Evolutionary conservation across 2,329 filamentous ascomycete genomes (phyloP), one percentile per base, ranked within the genome.

Genomic region (Eutypa lata): DNA sequence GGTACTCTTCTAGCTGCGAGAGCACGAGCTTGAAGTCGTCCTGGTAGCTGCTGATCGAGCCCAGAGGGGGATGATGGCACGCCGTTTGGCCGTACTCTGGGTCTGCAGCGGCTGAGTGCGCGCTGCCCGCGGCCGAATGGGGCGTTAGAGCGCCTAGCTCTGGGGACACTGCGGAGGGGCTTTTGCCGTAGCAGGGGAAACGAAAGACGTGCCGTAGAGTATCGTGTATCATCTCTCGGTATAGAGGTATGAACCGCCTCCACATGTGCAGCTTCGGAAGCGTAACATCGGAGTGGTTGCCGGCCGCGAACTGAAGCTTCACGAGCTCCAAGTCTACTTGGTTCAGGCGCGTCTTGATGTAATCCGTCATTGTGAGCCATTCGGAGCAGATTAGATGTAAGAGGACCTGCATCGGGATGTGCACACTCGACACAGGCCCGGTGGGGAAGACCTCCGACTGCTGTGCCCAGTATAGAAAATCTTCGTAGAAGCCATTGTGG

Each of bases 1-100:
- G 68, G 51, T 63, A 67, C 48, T 68, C 66, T n/a, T 65, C 62
- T 50, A 70, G 57, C 46, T 61, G 59, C 11, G 56, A 55, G 21
- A 62, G 57, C 2, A 62, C 51, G 7, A 60, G 57, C 6, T 35
- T 24, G 42, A 66, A 67, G 46, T 70, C 66, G 26, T 54, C 49
- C 18, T 57, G 42, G 48, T 62, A 67, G 28, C 7, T 47, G 14
- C 8, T 50, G 38, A 58, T 56, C 14, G 49, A 28, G n/a, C 31
- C 35, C 22, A 10, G 5, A 11, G 38, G 2, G n/a, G 8, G 38
- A 42, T 31, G 26, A 10, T 31, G 26, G 10, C n/a, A n/a, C n/a
- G n/a, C 8, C 38, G 10, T 42, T 22, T 42, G 19, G n/a, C n/a
- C 38, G 7, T 13, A 19, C 6, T 22, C n/a, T 18, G 3, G 11